Evolutionary conservation across 2,329 filamentous ascomycete species (phyloP).

Genomic region (Colletotrichum sp.): DNA sequence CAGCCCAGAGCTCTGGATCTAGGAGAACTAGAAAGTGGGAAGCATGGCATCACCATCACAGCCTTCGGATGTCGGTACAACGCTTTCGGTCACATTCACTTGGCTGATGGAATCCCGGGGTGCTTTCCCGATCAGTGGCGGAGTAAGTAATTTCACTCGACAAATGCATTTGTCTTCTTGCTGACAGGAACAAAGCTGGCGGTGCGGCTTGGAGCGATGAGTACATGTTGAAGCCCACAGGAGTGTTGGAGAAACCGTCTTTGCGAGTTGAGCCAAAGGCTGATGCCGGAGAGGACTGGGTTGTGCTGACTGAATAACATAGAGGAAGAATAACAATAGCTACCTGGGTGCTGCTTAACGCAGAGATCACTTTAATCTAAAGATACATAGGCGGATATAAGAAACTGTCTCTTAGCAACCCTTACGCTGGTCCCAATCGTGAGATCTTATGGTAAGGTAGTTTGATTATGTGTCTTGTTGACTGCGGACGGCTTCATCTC

Average conservation of each 20-base stretch:
- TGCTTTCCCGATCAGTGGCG: slow-evolving; percentile 1
- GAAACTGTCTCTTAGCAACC: rapidly evolving
- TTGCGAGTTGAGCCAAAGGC: not conserved
- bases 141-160: not conserved
- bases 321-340: rapidly evolving
- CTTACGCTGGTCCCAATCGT: not conserved
- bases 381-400: rapidly evolving
- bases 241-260: slow-evolving; percentile 3
- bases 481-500: not conserved
- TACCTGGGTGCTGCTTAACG: rapidly evolving
- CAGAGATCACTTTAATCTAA: not conserved
- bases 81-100: slow-evolving; percentile 10
- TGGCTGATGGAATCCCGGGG: not conserved
- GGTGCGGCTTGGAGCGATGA: not conserved
- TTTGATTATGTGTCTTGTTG: not conserved
- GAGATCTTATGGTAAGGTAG: not conserved
- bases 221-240: not conserved
- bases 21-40: not conserved
- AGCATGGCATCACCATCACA: not conserved
- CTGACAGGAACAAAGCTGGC: not conserved
- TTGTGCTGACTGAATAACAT: not conserved
- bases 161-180: not conserved
- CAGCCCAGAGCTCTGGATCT: not conserved
- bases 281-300: not conserved
- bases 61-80: slow-evolving; percentile 9